Percentiles rank a stretch among this genome's conserved stretches.
phyloP scores from a whole-genome alignment of 306 rosid genomes.

The Cucurbita ficifolia region DNA sequence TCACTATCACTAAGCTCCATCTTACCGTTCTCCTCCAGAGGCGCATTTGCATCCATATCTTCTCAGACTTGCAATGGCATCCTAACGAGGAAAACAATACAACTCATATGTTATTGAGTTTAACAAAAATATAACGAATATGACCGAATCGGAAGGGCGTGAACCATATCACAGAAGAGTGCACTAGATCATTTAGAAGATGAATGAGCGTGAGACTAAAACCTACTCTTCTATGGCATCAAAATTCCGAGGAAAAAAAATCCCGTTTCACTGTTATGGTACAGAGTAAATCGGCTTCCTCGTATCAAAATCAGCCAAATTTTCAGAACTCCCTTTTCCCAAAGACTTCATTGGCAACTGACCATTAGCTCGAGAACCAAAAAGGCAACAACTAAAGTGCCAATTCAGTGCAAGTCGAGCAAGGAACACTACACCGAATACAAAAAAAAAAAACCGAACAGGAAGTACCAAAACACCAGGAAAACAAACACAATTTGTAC shows the following conservation, averaged over 20 bases:
- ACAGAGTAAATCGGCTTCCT: too few species aligned
- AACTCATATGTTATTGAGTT: not conserved
- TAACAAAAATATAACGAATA: not conserved
- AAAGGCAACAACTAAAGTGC: not conserved
- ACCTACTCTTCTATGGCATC: not conserved
- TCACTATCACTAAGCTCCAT: conserved; percentile 16
- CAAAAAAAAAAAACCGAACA: not conserved
- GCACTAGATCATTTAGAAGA: not conserved
- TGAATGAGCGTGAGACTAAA: not conserved
- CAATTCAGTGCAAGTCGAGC: not conserved
- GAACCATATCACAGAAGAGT: not conserved
- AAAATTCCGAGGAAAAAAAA: not conserved
- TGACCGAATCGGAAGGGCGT: not conserved
- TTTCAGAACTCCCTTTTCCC: not conserved
- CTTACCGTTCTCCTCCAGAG: conserved; percentile 6
- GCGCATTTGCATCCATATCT: conserved; percentile 17
- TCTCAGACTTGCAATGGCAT: conserved; percentile 20
- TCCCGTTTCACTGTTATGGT: not conserved
- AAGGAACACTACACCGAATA: not conserved
- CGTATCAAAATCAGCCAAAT: not conserved
- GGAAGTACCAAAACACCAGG: not conserved
- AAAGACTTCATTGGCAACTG: not conserved
- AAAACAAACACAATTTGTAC: not conserved
- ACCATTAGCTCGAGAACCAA: not conserved
- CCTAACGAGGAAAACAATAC: not conserved